Percentiles rank a stretch among this genome's conserved stretches.
phyloP scores from a whole-genome alignment of 257 asterid species.

The Ballota nigra region DNA sequence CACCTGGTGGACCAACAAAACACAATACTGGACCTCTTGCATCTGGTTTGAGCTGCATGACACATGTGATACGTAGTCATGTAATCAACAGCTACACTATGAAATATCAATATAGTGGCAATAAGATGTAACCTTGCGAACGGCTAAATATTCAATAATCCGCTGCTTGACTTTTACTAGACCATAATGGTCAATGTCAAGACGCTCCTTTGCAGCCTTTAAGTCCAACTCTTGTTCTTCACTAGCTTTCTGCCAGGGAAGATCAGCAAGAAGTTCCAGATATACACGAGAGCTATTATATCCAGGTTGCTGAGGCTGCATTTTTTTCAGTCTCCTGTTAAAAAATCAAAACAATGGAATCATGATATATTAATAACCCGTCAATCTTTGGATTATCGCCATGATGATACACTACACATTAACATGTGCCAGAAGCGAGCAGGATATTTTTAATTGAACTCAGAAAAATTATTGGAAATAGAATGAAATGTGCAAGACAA shows the following conservation, averaged over 20 bases:
- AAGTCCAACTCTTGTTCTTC: slow-evolving; percentile 79
- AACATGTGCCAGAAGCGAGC: background rate
- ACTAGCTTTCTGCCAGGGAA: slow-evolving; percentile 94
- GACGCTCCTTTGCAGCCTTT: slow-evolving; percentile 86
- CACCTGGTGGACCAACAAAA: slow-evolving; percentile 99
- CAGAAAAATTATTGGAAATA: slow-evolving; percentile 2
- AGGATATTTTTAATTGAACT: slow-evolving; percentile 13
- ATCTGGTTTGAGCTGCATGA: slow-evolving; percentile 93
- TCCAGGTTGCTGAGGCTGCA: slow-evolving; percentile 99
- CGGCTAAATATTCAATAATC: slow-evolving; percentile 96
- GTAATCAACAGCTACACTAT: slow-evolving; percentile 14
- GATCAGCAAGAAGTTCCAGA: slow-evolving; percentile 96
- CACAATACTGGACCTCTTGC: slow-evolving; percentile 98
- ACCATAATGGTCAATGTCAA: slow-evolving; percentile 93
- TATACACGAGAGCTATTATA: slow-evolving; percentile 89
- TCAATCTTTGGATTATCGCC: background rate
- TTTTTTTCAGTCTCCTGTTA: slow-evolving; percentile 90
- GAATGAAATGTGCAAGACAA: slow-evolving; percentile 7
- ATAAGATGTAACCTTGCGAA: slow-evolving; percentile 71
- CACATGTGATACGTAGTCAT: slow-evolving; percentile 21
- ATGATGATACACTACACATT: background rate
- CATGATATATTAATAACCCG: slow-evolving; percentile 11
- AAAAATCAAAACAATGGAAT: slow-evolving; percentile 17
- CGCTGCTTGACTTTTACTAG: slow-evolving; percentile 90
- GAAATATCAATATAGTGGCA: slow-evolving; percentile 12